Conservation (phyloP, 106 monocot species). For the Apostasia ramifera region DNA sequence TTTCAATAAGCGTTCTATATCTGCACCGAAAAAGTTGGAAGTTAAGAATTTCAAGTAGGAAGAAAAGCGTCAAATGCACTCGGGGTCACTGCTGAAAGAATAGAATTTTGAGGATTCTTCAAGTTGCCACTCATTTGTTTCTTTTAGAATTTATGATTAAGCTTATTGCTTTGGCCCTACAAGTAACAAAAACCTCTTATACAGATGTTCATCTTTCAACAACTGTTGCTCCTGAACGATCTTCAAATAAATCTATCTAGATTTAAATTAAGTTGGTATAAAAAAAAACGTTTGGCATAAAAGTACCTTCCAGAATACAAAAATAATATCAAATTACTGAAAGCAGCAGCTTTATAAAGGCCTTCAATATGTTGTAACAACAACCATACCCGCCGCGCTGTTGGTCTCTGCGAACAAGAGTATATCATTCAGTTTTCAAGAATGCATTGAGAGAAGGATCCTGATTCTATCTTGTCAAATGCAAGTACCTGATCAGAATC, state of each 20-base stretch:
- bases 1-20: constrained; percentile 92
- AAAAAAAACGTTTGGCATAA: background rate
- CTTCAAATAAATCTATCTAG: background rate
- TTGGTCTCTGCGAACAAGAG: constrained; percentile 42
- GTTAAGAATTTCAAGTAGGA: background rate
- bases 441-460: background rate
- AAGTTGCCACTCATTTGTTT: too few species aligned
- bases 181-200: background rate
- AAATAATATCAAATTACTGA: constrained; percentile 74
- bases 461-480: background rate
- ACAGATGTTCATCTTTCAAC: background rate
- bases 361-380: constrained; percentile 69
- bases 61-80: too few species aligned
- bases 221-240: background rate
- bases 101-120: too few species aligned
- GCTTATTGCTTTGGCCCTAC: background rate
- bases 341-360: constrained; percentile 74
- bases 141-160: too few species aligned
- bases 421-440: background rate
- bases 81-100: too few species aligned
- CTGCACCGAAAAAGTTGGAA: constrained; percentile 28
- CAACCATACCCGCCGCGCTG: constrained; percentile 58
- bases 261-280: background rate
- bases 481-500: constrained; percentile 77
- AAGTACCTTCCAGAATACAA: constrained; percentile 80